These are phyloP conservation scores for Malbranchea zuffiana DNA, from an alignment of 2,329 filamentous ascomycete species.

Conservation along the genomic window DNA sequence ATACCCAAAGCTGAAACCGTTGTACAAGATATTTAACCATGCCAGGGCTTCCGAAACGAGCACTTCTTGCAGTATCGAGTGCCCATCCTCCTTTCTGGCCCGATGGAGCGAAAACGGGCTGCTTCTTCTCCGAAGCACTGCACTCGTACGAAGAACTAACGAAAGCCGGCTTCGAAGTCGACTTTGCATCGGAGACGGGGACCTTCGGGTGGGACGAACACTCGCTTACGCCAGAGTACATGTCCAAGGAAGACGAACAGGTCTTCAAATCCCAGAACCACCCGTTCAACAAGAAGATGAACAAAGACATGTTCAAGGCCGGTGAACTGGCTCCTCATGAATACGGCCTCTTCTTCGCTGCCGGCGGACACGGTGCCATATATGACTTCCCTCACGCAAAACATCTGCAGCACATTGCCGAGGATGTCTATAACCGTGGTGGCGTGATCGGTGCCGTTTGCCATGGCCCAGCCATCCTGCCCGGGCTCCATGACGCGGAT, in stretches of 20 bases:
- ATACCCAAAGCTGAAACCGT: no score
- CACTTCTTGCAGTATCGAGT: conserved; percentile 18
- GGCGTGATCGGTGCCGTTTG: conserved; percentile 35
- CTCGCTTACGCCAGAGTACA: conserved; percentile 29
- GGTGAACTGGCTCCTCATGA: conserved; percentile 15
- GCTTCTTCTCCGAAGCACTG: conserved; percentile 16
- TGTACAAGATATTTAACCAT: conserved; percentile 4
- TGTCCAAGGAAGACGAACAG: conserved; percentile 29
- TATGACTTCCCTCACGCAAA: conserved; percentile 38
- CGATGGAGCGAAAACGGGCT: conserved; percentile 20
- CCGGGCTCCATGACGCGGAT: conserved; percentile 22
- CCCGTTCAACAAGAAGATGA: conserved; percentile 38
- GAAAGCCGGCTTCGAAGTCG: conserved; percentile 37
- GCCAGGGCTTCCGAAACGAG: conserved; percentile 15
- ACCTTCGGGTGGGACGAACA: conserved; percentile 35
- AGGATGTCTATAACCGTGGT: conserved; percentile 31
- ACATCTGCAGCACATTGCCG: conserved; percentile 32
- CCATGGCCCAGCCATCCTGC: conserved; percentile 31
- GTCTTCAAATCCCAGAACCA: conserved; percentile 30
- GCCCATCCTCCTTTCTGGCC: conserved; percentile 21
- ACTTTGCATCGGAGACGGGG: conserved; percentile 37
- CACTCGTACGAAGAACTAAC: conserved; percentile 15
- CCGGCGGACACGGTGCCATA: conserved; percentile 31
- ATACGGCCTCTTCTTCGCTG: conserved; percentile 16
- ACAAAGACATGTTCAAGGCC: conserved; percentile 22